Evolutionary conservation across 2,329 filamentous ascomycete genomes (phyloP), one percentile per base, ranked within the genome.

Genomic region (Sclerotinia trifoliorum): DNA sequence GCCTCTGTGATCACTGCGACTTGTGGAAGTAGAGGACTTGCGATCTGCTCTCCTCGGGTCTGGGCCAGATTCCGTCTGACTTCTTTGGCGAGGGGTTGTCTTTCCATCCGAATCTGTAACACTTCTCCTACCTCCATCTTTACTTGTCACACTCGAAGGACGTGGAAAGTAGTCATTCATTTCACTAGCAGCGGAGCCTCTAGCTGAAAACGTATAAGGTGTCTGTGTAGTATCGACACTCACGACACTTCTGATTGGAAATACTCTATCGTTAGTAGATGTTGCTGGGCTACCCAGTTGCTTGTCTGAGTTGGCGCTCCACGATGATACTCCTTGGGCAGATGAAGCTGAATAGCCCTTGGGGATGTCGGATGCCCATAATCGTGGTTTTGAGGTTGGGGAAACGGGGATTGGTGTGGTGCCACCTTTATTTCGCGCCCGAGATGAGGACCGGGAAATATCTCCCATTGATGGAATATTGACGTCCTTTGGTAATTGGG

Each of bases 241-340:
- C 35, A 75, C 72, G 35, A 75, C 74, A 66, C 74, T 76, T 42
- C 73, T 68, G 29, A 76, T 75, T 11, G 75, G 75, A 57, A 74
- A 76, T 2, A 76, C 73, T 19, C 75, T 70, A 65, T 75, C 75
- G 24, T 48, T 67, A 6, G 24, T 21, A 52, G 35, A 11, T 24
- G 68, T 52, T n/a, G 61, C 65, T 42, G 71, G 71, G 44, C 70
- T 74, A 21, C 67, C 71, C 56, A 72, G 57, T 52, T 72, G 71
- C 21, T 71, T 66, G 35, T 70, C 73, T 19, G 70, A 72, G 55
- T 65, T 70, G 0, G 68, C 56, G 66, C 68, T 73, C 71, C 68
- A 73, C 3, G 69, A 71, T 13, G 71, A 72, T 32, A 46, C 13
- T 10, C 60, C 52, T 21, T 71, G 70, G 17, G 65, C 48, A 52